Evolutionary conservation across 345 rosid species (phyloP), one percentile per base, ranked within the genome.

Genomic region (Gossypioides kirkii): DNA sequence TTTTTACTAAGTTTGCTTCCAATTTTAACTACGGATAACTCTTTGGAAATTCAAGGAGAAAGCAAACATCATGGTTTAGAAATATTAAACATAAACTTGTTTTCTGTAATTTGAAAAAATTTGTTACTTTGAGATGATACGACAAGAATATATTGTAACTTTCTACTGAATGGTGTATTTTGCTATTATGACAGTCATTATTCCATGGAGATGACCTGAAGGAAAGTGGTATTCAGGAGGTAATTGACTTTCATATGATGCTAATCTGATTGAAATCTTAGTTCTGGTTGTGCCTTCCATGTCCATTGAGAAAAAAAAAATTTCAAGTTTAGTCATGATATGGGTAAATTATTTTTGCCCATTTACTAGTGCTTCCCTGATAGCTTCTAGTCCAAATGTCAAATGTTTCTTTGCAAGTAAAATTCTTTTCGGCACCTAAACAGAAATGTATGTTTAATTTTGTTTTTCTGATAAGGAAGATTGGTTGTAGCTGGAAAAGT

Each of bases 211-310:
- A 89, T 85, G 92, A 84, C 82, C 80, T 90, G 77, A 90, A 86
- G 84, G 87, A 87, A 79, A 89, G 82, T 80, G 95, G 86, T 69
- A 94, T 92, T 78, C 82, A 87, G 73, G 98, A 92, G 98, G 97
- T 92, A 90, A 79, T 46, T 81, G 43, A 76, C 74, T 61, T 65
- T 50, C 46, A 62, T 65, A 55, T 72, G 65, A 26, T 73, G 42
- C 67, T 41, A 41, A 68, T 66, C 58, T 67, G 47, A 71, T 71
- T 71, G 75, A 69, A 64, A 70, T 22, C 43, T 74, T 36, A 46
- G 56, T 68, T 61, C 12, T 72, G 67, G 18, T 43, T 63, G 69
- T 23, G 13, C 47, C 68, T 79, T 25, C n/a, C 43, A 58, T n/a
- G 2, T 26, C 2, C 61, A 36, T 9, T 72, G 22, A 25, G 53